phyloP scores from a whole-genome alignment of 2,329 filamentous ascomycete genomes.

The Gremmenia infestans region DNA sequence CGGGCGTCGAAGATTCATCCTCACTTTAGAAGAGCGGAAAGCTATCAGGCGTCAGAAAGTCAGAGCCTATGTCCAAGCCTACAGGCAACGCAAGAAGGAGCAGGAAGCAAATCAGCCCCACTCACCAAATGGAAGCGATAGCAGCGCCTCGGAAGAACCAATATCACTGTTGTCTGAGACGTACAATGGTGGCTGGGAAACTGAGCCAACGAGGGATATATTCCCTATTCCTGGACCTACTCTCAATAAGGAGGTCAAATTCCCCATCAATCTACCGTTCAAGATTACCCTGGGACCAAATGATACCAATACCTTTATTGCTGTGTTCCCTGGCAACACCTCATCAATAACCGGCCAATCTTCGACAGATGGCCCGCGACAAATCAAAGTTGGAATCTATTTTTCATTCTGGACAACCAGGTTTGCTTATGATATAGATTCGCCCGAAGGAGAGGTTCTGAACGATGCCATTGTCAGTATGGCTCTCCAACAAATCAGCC shows the following conservation, averaged over 20 bases:
- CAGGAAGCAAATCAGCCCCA: background rate
- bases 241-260: conserved; percentile 5
- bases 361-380: background rate
- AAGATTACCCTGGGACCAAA: conserved; percentile 12
- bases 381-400: conserved; percentile 10
- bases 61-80: conserved; percentile 15
- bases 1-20: background rate
- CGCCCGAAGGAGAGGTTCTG: conserved; percentile 8
- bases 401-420: conserved; percentile 11
- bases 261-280: conserved; percentile 11
- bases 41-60: conserved; percentile 13
- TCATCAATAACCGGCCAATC: background rate
- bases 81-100: conserved; percentile 10
- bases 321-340: conserved; percentile 4
- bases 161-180: background rate
- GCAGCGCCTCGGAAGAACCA: background rate
- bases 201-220: background rate
- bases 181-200: background rate
- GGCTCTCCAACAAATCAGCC: conserved; percentile 10
- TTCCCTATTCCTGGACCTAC: background rate
- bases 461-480: conserved; percentile 12
- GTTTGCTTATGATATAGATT: conserved; percentile 11
- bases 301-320: conserved; percentile 11
- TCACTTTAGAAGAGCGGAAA: background rate
- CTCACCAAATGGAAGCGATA: background rate